A percentile compares a stretch with the other conserved stretches of the same genome.
phyloP scores from a whole-genome alignment of 495 filamentous ascomycete species.

The Tuber microsphaerosporum region DNA sequence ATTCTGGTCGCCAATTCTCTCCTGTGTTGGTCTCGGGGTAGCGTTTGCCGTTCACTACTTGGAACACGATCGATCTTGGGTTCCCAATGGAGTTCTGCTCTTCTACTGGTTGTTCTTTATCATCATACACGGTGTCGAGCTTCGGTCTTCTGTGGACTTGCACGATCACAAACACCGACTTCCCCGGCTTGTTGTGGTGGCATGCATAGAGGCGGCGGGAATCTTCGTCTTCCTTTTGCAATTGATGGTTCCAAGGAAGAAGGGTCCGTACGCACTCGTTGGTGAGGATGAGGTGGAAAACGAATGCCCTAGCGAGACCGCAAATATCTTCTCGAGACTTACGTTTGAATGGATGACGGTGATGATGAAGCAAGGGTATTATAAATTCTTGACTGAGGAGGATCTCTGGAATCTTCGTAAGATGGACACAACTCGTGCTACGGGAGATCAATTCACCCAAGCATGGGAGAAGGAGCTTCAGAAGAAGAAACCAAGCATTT shows the following conservation, averaged over 20 bases:
- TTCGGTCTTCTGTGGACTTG: slow-evolving; percentile 78
- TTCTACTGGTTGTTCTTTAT: slow-evolving; percentile 94
- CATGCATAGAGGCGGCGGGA: slow-evolving; percentile 65
- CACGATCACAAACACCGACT: slow-evolving; percentile 57
- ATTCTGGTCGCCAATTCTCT: slow-evolving; percentile 78
- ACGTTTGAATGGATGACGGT: slow-evolving; percentile 99
- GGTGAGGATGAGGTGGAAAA: slow-evolving; percentile 65
- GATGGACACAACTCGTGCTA: slow-evolving; percentile 66
- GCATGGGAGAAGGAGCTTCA: slow-evolving; percentile 72
- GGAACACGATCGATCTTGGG: slow-evolving; percentile 80
- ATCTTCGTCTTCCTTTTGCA: slow-evolving; percentile 72
- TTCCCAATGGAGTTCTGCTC: slow-evolving; percentile 85
- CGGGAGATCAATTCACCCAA: slow-evolving; percentile 59
- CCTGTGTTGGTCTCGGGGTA: slow-evolving; percentile 67
- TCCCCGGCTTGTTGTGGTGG: slow-evolving; percentile 73
- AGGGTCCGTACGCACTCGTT: slow-evolving; percentile 72
- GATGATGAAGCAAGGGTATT: slow-evolving; percentile 93
- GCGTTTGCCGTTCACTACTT: slow-evolving; percentile 84
- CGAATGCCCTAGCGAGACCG: slow-evolving; percentile 91
- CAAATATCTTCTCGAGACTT: slow-evolving; percentile 84
- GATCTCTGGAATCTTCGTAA: slow-evolving; percentile 90
- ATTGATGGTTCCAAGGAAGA: slow-evolving; percentile 83
- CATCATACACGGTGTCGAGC: slow-evolving; percentile 72
- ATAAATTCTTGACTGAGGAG: slow-evolving; percentile 84
- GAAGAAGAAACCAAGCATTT: slow-evolving; percentile 73